Conservation (phyloP, 306 rosid genomes). For the Acacia melanoxylon region DNA sequence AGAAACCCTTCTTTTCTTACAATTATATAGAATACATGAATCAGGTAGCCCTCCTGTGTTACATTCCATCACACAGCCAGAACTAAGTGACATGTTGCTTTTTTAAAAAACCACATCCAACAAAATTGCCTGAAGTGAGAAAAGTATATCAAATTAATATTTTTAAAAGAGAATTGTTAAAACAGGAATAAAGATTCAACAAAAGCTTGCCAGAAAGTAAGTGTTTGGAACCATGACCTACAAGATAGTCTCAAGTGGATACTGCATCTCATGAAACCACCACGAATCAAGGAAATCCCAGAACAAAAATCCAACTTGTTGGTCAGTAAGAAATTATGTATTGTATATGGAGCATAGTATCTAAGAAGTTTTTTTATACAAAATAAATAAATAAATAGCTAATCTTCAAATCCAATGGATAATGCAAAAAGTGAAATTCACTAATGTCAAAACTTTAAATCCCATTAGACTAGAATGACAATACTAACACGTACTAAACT, state of each 20-base stretch:
- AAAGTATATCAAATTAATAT: slow-evolving; percentile 7
- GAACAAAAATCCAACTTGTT: background rate
- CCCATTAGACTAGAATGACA: background rate
- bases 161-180: background rate
- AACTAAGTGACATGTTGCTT: slow-evolving; percentile 23
- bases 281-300: background rate
- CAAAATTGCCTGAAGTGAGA: background rate
- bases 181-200: background rate
- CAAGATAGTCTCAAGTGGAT: background rate
- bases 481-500: background rate
- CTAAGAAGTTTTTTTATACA: background rate
- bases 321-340: background rate
- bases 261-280: background rate
- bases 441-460: background rate
- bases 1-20: slow-evolving; percentile 58
- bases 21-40: slow-evolving; percentile 28
- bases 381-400: background rate
- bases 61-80: slow-evolving; percentile 40
- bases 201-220: background rate
- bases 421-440: background rate
- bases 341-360: too few species aligned
- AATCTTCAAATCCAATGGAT: background rate
- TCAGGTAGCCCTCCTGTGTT: slow-evolving; percentile 39
- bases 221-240: background rate
- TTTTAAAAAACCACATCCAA: slow-evolving; percentile 21